phyloP scores from a whole-genome alignment of 805 yeast species.

The Gaillardinia entomophila region DNA sequence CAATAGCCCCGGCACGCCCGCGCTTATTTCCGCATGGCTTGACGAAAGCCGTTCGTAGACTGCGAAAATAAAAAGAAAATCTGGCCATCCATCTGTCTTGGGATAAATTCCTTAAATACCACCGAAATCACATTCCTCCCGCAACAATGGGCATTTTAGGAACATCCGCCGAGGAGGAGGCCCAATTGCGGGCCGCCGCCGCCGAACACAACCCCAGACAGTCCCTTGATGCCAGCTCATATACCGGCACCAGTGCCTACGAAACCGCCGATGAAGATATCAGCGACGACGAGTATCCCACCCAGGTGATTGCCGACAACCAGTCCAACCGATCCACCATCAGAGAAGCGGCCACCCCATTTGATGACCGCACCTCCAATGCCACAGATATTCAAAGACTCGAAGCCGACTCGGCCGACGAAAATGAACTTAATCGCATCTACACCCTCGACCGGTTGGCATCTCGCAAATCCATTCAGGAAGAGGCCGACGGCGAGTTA shows the following conservation, averaged over 20 bases:
- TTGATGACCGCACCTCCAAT: too few species aligned
- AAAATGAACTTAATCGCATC: slow-evolving; percentile 10
- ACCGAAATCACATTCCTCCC: too few species aligned
- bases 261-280: slow-evolving; percentile 26
- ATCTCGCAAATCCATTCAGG: slow-evolving; percentile 12
- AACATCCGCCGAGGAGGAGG: slow-evolving; percentile 25
- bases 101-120: too few species aligned
- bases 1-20: too few species aligned
- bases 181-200: slow-evolving; percentile 21
- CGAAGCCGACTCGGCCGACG: slow-evolving; percentile 3
- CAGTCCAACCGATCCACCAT: background rate
- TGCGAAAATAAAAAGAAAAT: too few species aligned
- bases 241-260: slow-evolving; percentile 24
- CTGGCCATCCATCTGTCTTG: too few species aligned
- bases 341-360: slow-evolving; percentile 1
- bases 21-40: too few species aligned
- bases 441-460: slow-evolving; percentile 14
- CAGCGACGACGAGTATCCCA: slow-evolving; percentile 6
- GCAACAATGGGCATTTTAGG: slow-evolving; percentile 30
- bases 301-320: slow-evolving; percentile 1
- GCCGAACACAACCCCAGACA: slow-evolving; percentile 1
- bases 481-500: slow-evolving; percentile 10
- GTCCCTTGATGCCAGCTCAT: slow-evolving; percentile 8
- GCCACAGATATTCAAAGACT: background rate
- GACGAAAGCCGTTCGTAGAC: too few species aligned